A percentile compares a stretch with the other conserved stretches of the same genome.
Conservation (phyloP, 2,329 filamentous ascomycete genomes). For the Fusarium sp. region DNA sequence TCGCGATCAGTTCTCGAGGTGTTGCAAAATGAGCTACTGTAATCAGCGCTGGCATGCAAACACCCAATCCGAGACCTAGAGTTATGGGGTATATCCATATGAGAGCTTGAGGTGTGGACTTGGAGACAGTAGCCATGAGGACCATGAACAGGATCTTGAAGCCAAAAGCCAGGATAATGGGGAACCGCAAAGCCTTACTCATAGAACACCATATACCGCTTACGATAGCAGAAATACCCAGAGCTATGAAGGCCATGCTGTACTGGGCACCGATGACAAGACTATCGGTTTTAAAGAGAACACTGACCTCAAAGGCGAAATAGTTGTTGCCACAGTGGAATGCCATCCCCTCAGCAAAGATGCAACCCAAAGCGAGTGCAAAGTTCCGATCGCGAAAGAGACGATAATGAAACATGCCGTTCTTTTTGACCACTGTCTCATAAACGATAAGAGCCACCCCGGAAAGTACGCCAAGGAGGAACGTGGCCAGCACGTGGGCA, state of each 20-base stretch:
- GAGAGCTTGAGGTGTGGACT: neutral
- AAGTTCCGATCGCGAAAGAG: neutral
- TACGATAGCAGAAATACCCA: neutral
- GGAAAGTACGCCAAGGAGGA: neutral
- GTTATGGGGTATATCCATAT: neutral
- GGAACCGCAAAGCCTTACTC: neutral
- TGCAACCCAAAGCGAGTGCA: neutral
- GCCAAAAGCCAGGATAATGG: neutral
- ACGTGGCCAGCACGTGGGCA: neutral
- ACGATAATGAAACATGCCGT: conserved; percentile 1
- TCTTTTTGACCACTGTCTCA: neutral
- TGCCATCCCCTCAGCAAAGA: neutral
- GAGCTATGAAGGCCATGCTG: neutral
- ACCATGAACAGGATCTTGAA: neutral
- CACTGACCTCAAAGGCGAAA: neutral
- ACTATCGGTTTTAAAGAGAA: neutral
- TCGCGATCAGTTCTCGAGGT: neutral
- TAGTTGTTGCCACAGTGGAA: neutral
- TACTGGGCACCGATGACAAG: neutral
- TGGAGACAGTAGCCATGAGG: neutral
- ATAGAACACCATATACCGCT: neutral
- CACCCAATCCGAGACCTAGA: neutral
- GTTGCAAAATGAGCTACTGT: conserved; percentile 6
- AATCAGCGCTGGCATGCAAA: neutral
- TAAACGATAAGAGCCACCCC: neutral